Conservation (phyloP, 352 stramenopile genomes). For the Thalassiosira mediterranea region DNA sequence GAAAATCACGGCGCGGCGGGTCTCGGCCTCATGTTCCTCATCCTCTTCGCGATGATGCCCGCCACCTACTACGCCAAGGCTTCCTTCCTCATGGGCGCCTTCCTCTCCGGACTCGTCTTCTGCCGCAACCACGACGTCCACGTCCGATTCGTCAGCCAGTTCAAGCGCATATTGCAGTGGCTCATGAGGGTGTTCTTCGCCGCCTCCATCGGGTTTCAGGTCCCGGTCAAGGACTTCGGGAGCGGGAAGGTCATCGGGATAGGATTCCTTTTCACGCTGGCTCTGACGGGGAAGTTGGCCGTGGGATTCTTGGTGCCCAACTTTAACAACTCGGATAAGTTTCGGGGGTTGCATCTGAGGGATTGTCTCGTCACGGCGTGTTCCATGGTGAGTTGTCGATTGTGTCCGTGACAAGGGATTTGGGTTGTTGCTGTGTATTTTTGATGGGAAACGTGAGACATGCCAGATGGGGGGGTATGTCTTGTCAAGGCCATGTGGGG, state of each 20-base stretch:
- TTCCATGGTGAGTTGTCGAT: slow-evolving; percentile 71
- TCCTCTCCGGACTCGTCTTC: slow-evolving; percentile 83
- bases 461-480: too few relatives aligned
- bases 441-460: too few relatives aligned
- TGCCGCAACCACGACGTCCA: slow-evolving; percentile 71
- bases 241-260: slow-evolving; percentile 67
- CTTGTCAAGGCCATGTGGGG: too few relatives aligned
- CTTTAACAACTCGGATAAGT: slow-evolving; percentile 60
- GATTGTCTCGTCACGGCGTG: slow-evolving; percentile 77
- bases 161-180: slow-evolving; percentile 83
- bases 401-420: too few relatives aligned
- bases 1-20: slow-evolving; percentile 55
- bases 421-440: too few relatives aligned
- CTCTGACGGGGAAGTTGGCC: slow-evolving; percentile 73
- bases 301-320: slow-evolving; percentile 80
- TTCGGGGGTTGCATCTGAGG: slow-evolving; percentile 67
- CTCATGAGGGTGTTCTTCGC: slow-evolving; percentile 84
- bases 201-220: slow-evolving; percentile 79
- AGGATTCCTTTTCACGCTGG: slow-evolving; percentile 67
- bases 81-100: slow-evolving; percentile 80
- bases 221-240: slow-evolving; percentile 73
- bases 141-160: slow-evolving; percentile 66
- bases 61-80: slow-evolving; percentile 75
- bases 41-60: slow-evolving; percentile 76
- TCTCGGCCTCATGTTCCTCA: slow-evolving; percentile 69